Conservation (phyloP, 164 flowering plant species). For the Taxillus chinensis region DNA sequence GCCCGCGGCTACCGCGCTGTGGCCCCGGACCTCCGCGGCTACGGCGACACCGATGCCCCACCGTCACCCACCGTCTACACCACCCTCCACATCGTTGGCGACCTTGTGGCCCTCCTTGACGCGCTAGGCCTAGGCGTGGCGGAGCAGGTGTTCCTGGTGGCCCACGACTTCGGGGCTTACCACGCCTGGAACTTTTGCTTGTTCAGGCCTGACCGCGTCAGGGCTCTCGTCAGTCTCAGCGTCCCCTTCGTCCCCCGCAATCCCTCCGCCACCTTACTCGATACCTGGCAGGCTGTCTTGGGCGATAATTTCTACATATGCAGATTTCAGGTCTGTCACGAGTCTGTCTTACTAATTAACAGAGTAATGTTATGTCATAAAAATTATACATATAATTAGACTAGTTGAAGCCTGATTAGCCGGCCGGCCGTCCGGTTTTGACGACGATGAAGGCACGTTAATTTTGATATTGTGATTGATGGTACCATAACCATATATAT, state of each 20-base stretch:
- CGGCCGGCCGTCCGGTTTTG: no score
- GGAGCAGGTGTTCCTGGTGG: slow-evolving; percentile 17
- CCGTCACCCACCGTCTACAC: slow-evolving; percentile 21
- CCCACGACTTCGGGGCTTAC: slow-evolving; percentile 31
- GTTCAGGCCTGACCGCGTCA: slow-evolving; percentile 29
- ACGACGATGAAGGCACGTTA: neutral
- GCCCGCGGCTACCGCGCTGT: slow-evolving; percentile 35
- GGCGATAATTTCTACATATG: slow-evolving; percentile 31
- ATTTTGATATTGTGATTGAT: neutral
- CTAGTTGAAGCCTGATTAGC: no score
- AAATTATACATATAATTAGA: no score
- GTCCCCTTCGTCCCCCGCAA: slow-evolving; percentile 24
- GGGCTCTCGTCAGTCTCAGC: slow-evolving; percentile 21
- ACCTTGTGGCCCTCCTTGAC: slow-evolving; percentile 38
- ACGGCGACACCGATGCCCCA: slow-evolving; percentile 47
- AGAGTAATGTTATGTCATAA: no score
- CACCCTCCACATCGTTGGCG: slow-evolving; percentile 39
- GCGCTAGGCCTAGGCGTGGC: slow-evolving; percentile 24
- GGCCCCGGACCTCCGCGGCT: slow-evolving; percentile 62
- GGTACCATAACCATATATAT: neutral
- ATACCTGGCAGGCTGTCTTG: slow-evolving; percentile 10
- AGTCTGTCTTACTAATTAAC: neutral
- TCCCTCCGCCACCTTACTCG: slow-evolving; percentile 16
- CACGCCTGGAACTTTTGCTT: slow-evolving; percentile 37
- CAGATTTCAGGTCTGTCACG: slow-evolving; percentile 30